These are phyloP conservation scores for Myxozyma sirexii DNA, from an alignment of 805 yeast species.

Conservation along the genomic window DNA sequence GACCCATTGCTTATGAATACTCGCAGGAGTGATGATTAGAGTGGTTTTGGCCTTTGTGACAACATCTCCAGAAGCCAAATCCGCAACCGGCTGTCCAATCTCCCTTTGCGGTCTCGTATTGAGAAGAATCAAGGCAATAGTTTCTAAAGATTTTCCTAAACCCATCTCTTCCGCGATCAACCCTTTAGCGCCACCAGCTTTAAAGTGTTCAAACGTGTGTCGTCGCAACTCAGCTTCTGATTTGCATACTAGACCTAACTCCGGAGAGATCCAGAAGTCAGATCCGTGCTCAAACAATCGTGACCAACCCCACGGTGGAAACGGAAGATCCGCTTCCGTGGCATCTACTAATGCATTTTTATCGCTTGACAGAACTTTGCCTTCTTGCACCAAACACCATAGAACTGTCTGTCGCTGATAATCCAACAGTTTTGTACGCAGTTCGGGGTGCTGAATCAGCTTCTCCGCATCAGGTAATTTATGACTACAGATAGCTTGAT, in stretches of 20 bases:
- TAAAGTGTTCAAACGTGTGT: slow-evolving; percentile 34
- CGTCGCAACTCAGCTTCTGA: slow-evolving; percentile 9
- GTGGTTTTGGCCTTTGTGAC: slow-evolving; percentile 67
- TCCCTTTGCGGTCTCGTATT: slow-evolving; percentile 55
- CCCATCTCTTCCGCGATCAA: slow-evolving; percentile 96
- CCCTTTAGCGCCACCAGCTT: slow-evolving; percentile 46
- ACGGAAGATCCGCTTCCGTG: slow-evolving; percentile 34
- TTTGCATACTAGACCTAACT: slow-evolving; percentile 25
- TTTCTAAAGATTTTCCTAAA: slow-evolving; percentile 89
- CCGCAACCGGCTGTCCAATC: slow-evolving; percentile 5
- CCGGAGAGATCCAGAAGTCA: slow-evolving; percentile 31
- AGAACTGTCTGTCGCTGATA: slow-evolving; percentile 43
- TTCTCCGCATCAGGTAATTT: slow-evolving; percentile 10
- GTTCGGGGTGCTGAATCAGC: slow-evolving; percentile 19
- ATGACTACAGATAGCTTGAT: slow-evolving; percentile 23
- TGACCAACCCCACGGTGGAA: slow-evolving; percentile 32
- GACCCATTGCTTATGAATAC: slow-evolving; percentile 84
- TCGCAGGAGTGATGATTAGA: slow-evolving; percentile 80
- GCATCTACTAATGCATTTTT: slow-evolving; percentile 32
- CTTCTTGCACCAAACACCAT: slow-evolving; percentile 46
- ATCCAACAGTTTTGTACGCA: slow-evolving; percentile 18
- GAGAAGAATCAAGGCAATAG: slow-evolving; percentile 62
- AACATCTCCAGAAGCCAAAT: slow-evolving; percentile 47
- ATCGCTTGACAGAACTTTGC: slow-evolving; percentile 36
- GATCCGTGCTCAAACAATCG: slow-evolving; percentile 1